Evolutionary conservation across 805 yeast genomes (phyloP), one percentile per base, ranked within the genome.

Genomic region (Wickerhamomyces chambardii): DNA sequence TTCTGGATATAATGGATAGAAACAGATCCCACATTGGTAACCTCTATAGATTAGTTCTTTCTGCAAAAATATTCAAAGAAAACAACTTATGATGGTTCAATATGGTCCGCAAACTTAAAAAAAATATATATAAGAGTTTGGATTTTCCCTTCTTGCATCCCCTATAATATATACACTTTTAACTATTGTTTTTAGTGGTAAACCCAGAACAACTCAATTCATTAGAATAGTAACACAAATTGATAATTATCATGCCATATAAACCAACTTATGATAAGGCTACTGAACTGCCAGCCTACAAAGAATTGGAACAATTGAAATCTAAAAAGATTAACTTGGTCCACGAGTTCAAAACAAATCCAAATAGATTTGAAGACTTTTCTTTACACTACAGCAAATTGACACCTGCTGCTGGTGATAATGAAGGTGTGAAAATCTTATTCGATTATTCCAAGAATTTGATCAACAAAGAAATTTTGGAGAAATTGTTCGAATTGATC

Each of bases 361-460:
- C 84, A 17, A 51, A 69, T 42, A 78, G 98, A 60, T 86, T 79
- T 54, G 71, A 65, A 43, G 86, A 84, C 61, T 80, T 70, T 59
- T 74, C 92, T 46, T 75, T 74, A 57, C 78, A 84, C 39, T 86
- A 87, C 63, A 24, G 12, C 27, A 24, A 24, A 14, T 24, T 24
- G 12, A 67, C 67, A 50, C 92, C 90, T 70, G 83, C 56, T 60
- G 96, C 89, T 56, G 86, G 82, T 32, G 83, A 90, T 70, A 83
- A 57, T 60, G 97, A 90, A 56, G 86, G 82, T 32, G 83, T 95
- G 38, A 69, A 87, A 66, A 84, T 92, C 56, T 66, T 90, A 51
- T 92, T 90, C 55, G 99, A 92, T 62, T 92, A 81, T 73, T 84
- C 95, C 51, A 92, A 92, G 75, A 92, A 92, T 66, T 71, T 92